phyloP scores from a whole-genome alignment of 2,329 filamentous ascomycete genomes.

The Chalaropsis thielavioides region DNA sequence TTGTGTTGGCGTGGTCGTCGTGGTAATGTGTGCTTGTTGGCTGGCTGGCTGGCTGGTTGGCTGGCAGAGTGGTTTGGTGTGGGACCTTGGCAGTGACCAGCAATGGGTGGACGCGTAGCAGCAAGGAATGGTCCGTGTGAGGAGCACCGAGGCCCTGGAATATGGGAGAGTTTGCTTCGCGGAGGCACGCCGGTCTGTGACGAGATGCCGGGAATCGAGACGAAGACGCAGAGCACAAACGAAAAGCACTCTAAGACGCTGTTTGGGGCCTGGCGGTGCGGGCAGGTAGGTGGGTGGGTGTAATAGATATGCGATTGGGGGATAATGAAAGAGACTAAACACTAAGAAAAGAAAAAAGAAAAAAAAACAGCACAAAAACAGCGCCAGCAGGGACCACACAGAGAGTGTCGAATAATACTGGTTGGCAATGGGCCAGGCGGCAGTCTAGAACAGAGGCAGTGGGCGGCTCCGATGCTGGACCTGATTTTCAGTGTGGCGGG shows the following conservation, averaged over 20 bases:
- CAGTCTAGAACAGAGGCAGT: not conserved
- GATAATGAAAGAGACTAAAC: not conserved
- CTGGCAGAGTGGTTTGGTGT: not conserved
- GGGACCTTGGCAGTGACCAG: no score
- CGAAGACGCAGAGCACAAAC: not conserved
- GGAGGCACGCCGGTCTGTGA: not conserved
- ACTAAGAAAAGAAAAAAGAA: not conserved
- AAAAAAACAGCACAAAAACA: not conserved
- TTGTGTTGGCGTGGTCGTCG: not conserved
- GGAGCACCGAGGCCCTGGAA: not conserved
- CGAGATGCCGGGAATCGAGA: not conserved
- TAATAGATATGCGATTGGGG: no score
- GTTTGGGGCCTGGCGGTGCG: no score
- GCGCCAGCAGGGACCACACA: not conserved
- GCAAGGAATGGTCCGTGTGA: not conserved
- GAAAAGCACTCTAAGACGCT: not conserved
- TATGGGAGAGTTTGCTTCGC: not conserved
- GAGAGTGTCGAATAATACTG: not conserved
- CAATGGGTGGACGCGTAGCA: not conserved
- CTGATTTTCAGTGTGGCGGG: not conserved
- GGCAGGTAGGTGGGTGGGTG: no score
- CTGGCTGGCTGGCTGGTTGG: not conserved
- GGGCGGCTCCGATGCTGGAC: not conserved
- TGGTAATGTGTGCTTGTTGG: not conserved
- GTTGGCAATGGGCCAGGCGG: slow-evolving; percentile 1